Evolutionary conservation across 2,329 filamentous ascomycete genomes (phyloP).

Genomic region (Pseudogymnoascus sp.): DNA sequence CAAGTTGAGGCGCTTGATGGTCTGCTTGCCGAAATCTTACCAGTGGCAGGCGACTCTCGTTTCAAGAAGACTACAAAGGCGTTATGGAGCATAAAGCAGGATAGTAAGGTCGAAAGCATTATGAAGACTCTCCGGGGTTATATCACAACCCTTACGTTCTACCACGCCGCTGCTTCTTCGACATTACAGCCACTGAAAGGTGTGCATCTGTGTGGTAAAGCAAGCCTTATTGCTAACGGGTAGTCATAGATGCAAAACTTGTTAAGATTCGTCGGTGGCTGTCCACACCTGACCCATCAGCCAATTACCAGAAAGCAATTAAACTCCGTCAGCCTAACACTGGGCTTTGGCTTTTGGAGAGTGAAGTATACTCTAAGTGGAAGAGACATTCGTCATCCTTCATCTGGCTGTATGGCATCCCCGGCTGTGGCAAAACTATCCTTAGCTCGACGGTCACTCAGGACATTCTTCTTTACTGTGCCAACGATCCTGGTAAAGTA

Average conservation of each 20-base stretch:
- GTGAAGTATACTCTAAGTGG: slow-evolving; percentile 27
- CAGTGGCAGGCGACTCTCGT: slow-evolving; percentile 5
- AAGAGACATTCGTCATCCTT: slow-evolving; percentile 24
- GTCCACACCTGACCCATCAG: slow-evolving; percentile 29
- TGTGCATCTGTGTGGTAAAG: neutral
- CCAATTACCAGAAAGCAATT: slow-evolving; percentile 28
- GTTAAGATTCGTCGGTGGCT: slow-evolving; percentile 25
- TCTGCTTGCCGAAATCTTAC: slow-evolving; percentile 9
- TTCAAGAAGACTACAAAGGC: slow-evolving; percentile 7
- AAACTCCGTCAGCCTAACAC: slow-evolving; percentile 27
- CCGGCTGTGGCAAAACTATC: slow-evolving; percentile 37
- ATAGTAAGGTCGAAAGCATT: slow-evolving; percentile 8
- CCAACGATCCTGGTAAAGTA: neutral
- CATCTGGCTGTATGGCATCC: slow-evolving; percentile 34
- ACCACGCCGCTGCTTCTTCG: slow-evolving; percentile 9
- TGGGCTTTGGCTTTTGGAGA: slow-evolving; percentile 30
- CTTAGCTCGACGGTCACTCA: slow-evolving; percentile 29
- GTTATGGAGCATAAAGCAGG: slow-evolving; percentile 10
- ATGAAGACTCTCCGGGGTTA: slow-evolving; percentile 9
- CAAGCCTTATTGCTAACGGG: neutral
- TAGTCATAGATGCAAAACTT: neutral
- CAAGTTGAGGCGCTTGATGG: slow-evolving; percentile 9
- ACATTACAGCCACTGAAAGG: slow-evolving; percentile 9
- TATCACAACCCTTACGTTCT: slow-evolving; percentile 10
- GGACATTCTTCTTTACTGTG: neutral